phyloP scores from a whole-genome alignment of 2,329 filamentous ascomycete genomes.

The Penicillium freii region DNA sequence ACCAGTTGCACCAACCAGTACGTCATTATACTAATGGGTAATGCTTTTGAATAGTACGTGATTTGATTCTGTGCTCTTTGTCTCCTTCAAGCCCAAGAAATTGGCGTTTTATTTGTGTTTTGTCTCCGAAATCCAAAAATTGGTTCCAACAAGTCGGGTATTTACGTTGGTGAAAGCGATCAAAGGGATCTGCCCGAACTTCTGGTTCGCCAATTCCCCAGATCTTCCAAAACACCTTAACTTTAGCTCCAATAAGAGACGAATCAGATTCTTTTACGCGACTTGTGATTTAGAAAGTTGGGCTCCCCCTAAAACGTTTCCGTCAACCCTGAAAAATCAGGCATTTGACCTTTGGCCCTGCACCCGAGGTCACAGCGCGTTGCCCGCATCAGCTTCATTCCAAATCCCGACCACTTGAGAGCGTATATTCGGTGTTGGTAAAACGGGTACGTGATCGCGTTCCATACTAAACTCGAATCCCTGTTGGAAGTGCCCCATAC shows the following conservation, averaged over 20 bases:
- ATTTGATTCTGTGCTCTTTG: not conserved
- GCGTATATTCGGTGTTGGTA: constrained; percentile 27
- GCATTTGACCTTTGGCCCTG: too few relatives aligned
- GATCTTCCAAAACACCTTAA: constrained; percentile 16
- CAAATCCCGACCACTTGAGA: constrained; percentile 14
- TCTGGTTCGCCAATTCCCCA: constrained; percentile 41
- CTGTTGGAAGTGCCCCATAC: constrained; percentile 4
- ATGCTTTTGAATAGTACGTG: not conserved
- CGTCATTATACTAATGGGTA: not conserved
- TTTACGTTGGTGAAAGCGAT: constrained; percentile 20
- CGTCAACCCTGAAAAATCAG: too few relatives aligned
- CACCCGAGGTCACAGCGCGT: constrained; percentile 17
- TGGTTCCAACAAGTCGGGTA: not conserved
- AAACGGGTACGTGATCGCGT: constrained; percentile 20
- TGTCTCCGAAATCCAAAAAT: not conserved
- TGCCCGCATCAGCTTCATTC: constrained; percentile 27
- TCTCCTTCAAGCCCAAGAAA: not conserved
- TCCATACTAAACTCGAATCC: constrained; percentile 13
- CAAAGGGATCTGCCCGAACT: constrained; percentile 24
- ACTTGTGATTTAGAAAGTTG: constrained; percentile 20
- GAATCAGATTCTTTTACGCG: constrained; percentile 25
- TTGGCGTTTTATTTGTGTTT: not conserved
- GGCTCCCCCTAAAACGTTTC: constrained; percentile 11
- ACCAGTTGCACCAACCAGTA: not conserved
- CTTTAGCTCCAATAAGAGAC: constrained; percentile 18